Conservation (phyloP, 257 asterid genomes). For the Scutellaria baicalensis region DNA sequence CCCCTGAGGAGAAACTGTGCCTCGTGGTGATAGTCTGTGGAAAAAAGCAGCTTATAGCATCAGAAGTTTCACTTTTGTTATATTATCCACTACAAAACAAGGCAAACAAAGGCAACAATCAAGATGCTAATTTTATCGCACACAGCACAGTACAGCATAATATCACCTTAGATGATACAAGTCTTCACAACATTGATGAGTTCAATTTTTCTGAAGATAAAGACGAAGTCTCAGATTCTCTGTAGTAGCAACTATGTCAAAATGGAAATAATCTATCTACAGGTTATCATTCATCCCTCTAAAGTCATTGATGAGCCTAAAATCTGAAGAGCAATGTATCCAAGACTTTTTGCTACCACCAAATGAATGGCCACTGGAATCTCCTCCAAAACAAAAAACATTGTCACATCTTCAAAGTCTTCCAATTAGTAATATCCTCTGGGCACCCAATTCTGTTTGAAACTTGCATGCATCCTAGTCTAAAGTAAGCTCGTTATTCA, state of each 20-base stretch:
- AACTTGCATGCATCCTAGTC: background rate
- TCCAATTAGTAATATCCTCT: background rate
- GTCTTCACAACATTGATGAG: background rate
- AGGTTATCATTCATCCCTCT: background rate
- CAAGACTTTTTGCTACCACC: background rate
- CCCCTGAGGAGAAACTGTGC: slow-evolving; percentile 38
- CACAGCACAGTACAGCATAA: background rate
- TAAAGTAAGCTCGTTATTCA: background rate
- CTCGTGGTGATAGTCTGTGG: slow-evolving; percentile 47
- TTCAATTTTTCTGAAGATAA: background rate
- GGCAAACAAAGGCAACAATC: background rate
- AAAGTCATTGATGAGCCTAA: background rate
- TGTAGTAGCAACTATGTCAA: background rate
- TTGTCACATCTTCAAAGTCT: background rate
- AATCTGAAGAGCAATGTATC: background rate
- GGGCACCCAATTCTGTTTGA: background rate
- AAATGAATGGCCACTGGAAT: background rate
- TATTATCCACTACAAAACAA: background rate
- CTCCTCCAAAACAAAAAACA: background rate
- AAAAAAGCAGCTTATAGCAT: slow-evolving; percentile 10
- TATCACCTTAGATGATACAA: background rate
- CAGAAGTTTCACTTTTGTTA: background rate
- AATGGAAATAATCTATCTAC: background rate
- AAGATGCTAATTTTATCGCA: background rate
- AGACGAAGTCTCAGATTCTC: background rate